phyloP scores from a whole-genome alignment of 352 stramenopile genomes.

The Globisporangium rhizosaccharum region DNA sequence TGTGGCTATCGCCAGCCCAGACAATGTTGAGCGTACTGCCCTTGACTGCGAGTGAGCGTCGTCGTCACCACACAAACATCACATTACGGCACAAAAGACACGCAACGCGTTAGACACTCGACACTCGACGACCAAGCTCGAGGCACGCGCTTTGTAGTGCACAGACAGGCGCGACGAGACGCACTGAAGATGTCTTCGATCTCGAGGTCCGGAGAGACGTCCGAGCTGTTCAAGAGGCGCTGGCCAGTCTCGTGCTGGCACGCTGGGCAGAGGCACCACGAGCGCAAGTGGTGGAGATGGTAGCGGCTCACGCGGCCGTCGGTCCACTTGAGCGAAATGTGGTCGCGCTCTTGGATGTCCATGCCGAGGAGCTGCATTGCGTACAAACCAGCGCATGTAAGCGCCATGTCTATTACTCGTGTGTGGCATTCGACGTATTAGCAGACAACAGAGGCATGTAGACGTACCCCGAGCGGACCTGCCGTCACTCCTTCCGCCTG shows the following conservation, averaged over 20 bases:
- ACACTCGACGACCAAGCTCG: background rate
- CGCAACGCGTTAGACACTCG: background rate
- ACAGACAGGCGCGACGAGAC: constrained; percentile 4
- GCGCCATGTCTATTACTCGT: background rate
- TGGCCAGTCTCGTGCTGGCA: constrained; percentile 78
- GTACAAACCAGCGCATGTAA: no score
- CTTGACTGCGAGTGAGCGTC: constrained; percentile 35
- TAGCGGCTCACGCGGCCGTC: constrained; percentile 66
- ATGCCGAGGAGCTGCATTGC: constrained; percentile 45
- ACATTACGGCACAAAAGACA: background rate
- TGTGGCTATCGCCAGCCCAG: constrained; percentile 56
- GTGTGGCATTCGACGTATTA: background rate
- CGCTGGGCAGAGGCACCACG: constrained; percentile 65
- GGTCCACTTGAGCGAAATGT: constrained; percentile 74
- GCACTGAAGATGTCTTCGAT: constrained; percentile 75
- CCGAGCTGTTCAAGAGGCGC: constrained; percentile 69
- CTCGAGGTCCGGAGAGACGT: constrained; percentile 47
- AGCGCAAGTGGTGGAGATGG: constrained; percentile 68
- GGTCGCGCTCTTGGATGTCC: constrained; percentile 66
- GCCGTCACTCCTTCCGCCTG: background rate
- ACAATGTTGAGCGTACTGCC: constrained; percentile 63
- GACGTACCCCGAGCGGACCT: constrained; percentile 8
- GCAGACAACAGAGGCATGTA: background rate
- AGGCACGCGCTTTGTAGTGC: background rate
- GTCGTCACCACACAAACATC: background rate